Evolutionary conservation across 2,329 filamentous ascomycete species (phyloP), one percentile per base, ranked within the genome.

Genomic region (Penicillium sumatraense): DNA sequence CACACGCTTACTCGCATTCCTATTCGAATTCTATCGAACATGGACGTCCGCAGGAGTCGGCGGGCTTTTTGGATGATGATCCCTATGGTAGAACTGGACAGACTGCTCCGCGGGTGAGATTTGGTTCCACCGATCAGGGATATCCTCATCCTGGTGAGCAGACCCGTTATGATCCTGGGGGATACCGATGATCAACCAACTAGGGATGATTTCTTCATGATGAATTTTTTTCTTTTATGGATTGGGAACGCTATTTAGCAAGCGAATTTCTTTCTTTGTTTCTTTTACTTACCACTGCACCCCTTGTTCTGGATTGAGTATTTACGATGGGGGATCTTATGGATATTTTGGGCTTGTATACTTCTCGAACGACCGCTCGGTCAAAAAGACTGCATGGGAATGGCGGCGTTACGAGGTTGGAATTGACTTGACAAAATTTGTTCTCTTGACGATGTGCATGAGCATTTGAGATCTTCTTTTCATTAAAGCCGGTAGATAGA

Each of bases 101-200:
- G 18, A 57, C 56, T 36, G 62, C 50, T 3, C 53, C 60, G 1
- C 36, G 63, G 21, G 63, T 62, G 45, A 56, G 61, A 10, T 69
- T 67, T 52, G 64, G 60, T 41, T 49, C 56, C 38, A 60, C 58
- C 54, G 63, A 63, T 41, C 61, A 59, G 54, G 52, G 48, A 8
- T 65, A 75, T 59, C 54, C 52, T 11, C 58, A 62, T 35, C 66
- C 66, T 2, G 49, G 56, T 18, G 67, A 71, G 56, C 67, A 74
- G 56, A 75, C 72, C 21, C 63, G 61, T 2, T 75, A 75, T 68
- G 73, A 74, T 31, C 64, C 71, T 33, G 65, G 60, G 11, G 62
- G 60, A 31, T 70, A 72, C 62, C 63, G 70, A 29, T 73, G 56
- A 72, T 52, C 7, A 10, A 18, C 20, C 9, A 44, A 44, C 23